phyloP scores from a whole-genome alignment of 495 filamentous ascomycete species.

The Lentithecium fluviatile region DNA sequence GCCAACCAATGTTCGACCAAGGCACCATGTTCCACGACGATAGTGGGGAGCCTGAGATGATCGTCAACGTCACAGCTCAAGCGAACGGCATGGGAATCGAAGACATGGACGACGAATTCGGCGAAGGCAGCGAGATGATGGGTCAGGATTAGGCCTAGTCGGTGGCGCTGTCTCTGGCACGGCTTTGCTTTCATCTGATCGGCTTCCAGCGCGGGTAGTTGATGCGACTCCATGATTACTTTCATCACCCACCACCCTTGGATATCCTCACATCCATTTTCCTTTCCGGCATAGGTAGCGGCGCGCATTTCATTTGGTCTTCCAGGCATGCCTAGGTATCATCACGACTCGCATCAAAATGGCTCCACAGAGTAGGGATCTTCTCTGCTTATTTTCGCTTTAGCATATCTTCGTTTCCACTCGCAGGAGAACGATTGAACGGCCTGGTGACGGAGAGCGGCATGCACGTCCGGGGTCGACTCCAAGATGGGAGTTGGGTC shows the following conservation, averaged over 20 bases:
- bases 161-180: not conserved
- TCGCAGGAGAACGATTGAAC: not conserved
- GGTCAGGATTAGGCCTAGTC: slow-evolving; percentile 21
- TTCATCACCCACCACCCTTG: too few species aligned
- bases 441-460: not conserved
- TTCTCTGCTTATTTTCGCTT: not conserved
- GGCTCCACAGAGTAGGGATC: not conserved
- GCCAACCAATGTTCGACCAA: slow-evolving; percentile 16
- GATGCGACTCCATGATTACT: too few species aligned
- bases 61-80: slow-evolving; percentile 41
- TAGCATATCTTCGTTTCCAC: slow-evolving; percentile 1
- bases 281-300: not conserved
- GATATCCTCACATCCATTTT: not conserved
- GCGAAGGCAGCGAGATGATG: slow-evolving; percentile 45
- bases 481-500: too few species aligned
- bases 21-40: slow-evolving; percentile 35
- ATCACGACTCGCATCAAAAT: not conserved
- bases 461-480: too few species aligned
- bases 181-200: not conserved
- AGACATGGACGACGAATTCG: slow-evolving; percentile 44
- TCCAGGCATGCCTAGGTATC: not conserved
- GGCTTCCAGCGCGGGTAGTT: too few species aligned
- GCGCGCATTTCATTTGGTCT: not conserved
- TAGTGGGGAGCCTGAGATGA: slow-evolving; percentile 32
- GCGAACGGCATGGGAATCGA: slow-evolving; percentile 42